Evolutionary conservation across 2,329 filamentous ascomycete species (phyloP), one percentile per base, ranked within the genome.

Genomic region (Parascedosporium putredinis): DNA sequence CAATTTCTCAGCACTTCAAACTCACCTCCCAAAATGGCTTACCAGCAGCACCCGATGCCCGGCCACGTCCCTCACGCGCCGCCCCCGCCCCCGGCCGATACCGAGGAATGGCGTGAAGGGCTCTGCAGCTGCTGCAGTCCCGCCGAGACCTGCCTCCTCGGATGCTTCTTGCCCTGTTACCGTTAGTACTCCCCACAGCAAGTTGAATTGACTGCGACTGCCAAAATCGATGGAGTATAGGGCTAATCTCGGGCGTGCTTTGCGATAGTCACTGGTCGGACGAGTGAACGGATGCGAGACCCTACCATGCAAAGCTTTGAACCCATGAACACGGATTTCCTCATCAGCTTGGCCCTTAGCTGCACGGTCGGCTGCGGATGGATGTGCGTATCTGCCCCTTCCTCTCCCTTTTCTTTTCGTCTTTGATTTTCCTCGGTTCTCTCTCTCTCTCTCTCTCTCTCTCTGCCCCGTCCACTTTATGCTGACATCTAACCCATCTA

Each of bases 201-300:
- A n/a, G n/a, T n/a, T n/a, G n/a, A n/a, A n/a, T n/a, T n/a, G n/a
- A n/a, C n/a, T n/a, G n/a, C n/a, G n/a, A n/a, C n/a, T n/a, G n/a
- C n/a, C n/a, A n/a, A n/a, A n/a, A n/a, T n/a, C n/a, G n/a, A n/a
- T n/a, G n/a, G n/a, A n/a, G n/a, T n/a, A n/a, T n/a, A n/a, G 5
- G 4, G 29, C 29, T n/a, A 33, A 33, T 33, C 29, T 33, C 29
- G 29, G 29, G 7, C 18, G 14, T 24, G n/a, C n/a, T n/a, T n/a
- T n/a, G n/a, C n/a, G 24, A 42, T 54, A 73, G 70, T 73, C 27
- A 53, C 71, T 50, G 71, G 71, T 49, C 64, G 65, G 54, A 72
- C 71, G 4, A 56, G 68, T 14, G 64, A 69, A 49, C 69, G 71
- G 52, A 63, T 73, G 58, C 62, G 64, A 45, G 68, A 74, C 51